Percentiles rank a stretch among this genome's conserved stretches.
Conservation (phyloP, 1,284 basidiomycete species). For the Pseudozyma flocculosa region DNA sequence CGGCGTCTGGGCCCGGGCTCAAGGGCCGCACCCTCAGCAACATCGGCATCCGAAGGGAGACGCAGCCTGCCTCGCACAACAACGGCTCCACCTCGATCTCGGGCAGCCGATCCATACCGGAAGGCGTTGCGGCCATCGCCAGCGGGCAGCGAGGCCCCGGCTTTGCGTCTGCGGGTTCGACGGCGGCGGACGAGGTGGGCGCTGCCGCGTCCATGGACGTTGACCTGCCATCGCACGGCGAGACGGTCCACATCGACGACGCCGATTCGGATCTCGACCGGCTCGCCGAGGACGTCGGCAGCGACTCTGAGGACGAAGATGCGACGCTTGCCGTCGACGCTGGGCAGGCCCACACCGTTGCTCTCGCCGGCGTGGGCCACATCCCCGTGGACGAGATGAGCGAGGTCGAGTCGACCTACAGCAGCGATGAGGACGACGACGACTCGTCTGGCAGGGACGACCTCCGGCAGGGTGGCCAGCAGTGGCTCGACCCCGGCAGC, state of each 20-base stretch:
- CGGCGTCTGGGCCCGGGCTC: neutral
- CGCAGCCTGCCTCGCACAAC: neutral
- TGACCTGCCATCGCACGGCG: slow-evolving; percentile 8
- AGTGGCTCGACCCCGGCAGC: slow-evolving; percentile 27
- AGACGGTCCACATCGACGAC: neutral
- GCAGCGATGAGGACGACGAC: slow-evolving; percentile 34
- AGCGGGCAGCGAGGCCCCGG: neutral
- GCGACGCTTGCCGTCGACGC: no score
- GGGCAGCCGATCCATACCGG: neutral
- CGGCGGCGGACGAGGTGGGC: no score
- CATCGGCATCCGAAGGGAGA: neutral
- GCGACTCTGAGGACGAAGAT: slow-evolving; percentile 9
- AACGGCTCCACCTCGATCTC: neutral
- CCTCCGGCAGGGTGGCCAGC: slow-evolving; percentile 9
- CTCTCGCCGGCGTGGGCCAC: neutral
- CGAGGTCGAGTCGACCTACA: slow-evolving; percentile 25
- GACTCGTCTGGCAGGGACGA: slow-evolving; percentile 10
- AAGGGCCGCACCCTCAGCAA: neutral
- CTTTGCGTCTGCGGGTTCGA: no score
- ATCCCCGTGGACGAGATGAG: slow-evolving; percentile 16
- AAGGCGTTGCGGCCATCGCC: neutral
- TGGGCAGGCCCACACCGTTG: no score
- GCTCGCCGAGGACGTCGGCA: neutral
- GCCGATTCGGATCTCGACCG: neutral
- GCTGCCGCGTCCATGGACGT: slow-evolving; percentile 33